phyloP scores from a whole-genome alignment of 805 yeast species.

The Saccharomyces mikatae region DNA sequence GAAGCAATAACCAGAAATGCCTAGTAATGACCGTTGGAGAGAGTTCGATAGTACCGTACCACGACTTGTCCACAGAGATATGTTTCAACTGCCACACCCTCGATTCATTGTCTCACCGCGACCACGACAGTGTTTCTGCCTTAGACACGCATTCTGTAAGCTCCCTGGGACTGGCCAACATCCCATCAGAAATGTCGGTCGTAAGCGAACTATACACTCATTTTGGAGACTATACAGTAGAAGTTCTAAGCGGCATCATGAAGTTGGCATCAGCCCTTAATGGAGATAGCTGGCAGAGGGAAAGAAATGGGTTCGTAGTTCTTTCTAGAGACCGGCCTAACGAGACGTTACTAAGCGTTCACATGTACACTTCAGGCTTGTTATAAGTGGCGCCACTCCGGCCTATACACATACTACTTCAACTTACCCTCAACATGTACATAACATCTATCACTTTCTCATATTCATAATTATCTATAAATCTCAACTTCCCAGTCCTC shows the following conservation, averaged over 20 bases:
- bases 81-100: not conserved
- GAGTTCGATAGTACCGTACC: not conserved
- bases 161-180: not conserved
- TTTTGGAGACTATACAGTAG: not conserved
- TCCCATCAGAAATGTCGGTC: not conserved
- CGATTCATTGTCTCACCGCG: not conserved
- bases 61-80: not conserved
- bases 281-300: not conserved
- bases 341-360: not conserved
- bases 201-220: not conserved
- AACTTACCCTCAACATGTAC: not conserved
- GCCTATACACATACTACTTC: not conserved
- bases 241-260: not conserved
- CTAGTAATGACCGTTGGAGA: not conserved
- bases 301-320: not conserved
- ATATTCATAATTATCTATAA: not conserved
- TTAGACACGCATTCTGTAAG: not conserved
- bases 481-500: not conserved
- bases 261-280: not conserved
- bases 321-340: not conserved
- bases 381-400: not conserved
- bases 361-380: not conserved
- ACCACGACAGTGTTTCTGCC: not conserved
- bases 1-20: not conserved
- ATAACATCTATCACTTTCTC: not conserved